Conservation (phyloP, 148 eudicot genomes). For the Arbutus unedo region DNA sequence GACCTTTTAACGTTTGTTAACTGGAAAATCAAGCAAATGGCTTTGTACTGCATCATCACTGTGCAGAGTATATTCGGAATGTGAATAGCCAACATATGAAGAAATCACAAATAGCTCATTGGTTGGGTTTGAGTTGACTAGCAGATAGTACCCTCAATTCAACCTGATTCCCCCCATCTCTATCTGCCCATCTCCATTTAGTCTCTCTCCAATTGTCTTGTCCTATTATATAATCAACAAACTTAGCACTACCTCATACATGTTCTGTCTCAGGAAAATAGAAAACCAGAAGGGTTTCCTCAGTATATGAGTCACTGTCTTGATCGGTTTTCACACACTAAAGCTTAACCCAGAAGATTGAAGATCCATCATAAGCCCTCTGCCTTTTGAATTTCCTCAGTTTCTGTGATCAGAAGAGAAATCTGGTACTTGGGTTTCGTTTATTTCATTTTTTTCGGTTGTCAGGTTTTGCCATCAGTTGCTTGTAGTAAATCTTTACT, state of each 20-base stretch:
- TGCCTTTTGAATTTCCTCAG: background rate
- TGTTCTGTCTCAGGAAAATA: background rate
- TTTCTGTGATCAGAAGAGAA: slow-evolving; percentile 6
- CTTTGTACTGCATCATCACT: too few species aligned
- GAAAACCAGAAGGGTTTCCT: background rate
- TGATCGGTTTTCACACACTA: background rate
- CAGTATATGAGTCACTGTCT: background rate
- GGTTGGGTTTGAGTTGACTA: slow-evolving; percentile 12
- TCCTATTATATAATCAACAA: background rate
- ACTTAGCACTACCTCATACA: background rate
- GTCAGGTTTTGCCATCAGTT: background rate
- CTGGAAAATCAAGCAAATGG: background rate
- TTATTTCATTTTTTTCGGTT: background rate
- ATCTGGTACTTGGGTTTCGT: slow-evolving; percentile 11
- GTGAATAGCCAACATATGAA: background rate
- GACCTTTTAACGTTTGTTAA: too few species aligned
- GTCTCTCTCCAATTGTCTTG: background rate
- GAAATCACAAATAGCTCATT: background rate
- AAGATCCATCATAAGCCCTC: background rate
- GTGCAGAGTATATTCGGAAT: background rate
- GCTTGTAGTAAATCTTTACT: background rate
- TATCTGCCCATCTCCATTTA: background rate
- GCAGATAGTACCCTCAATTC: background rate
- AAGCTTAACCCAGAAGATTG: background rate
- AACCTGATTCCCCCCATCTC: background rate